These are phyloP conservation scores for Talaromyces sp. DNA, from an alignment of 2,329 filamentous ascomycete genomes.

Conservation along the genomic window DNA sequence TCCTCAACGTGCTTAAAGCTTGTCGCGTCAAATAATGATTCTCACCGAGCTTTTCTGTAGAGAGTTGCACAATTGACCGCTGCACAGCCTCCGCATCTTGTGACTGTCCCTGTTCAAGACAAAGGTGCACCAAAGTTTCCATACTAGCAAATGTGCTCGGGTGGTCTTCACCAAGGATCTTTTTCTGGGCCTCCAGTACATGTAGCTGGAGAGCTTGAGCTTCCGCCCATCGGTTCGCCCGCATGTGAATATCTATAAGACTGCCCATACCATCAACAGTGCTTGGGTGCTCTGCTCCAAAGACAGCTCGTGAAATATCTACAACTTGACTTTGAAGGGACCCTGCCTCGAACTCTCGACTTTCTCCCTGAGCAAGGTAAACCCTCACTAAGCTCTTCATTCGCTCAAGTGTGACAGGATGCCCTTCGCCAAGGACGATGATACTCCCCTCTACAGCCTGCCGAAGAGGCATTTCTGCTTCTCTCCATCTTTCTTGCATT, in stretches of 20 bases:
- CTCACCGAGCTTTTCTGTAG: not conserved
- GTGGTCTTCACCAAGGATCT: not conserved
- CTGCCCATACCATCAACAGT: not conserved
- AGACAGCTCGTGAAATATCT: not conserved
- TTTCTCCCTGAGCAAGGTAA: not conserved
- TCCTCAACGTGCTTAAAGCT: not conserved
- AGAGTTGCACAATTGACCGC: not conserved
- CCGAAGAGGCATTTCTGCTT: not conserved
- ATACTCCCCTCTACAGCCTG: not conserved
- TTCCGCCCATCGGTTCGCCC: not conserved
- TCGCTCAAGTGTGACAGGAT: not conserved
- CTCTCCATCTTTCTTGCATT: not conserved
- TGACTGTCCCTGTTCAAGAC: not conserved
- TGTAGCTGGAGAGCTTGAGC: not conserved
- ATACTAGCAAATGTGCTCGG: not conserved
- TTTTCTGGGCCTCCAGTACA: not conserved
- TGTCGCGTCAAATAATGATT: slow-evolving; percentile 1
- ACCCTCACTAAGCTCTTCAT: not conserved
- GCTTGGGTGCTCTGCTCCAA: not conserved
- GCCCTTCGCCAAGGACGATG: not conserved
- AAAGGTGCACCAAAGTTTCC: not conserved
- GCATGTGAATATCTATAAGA: not conserved
- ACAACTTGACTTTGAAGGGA: not conserved
- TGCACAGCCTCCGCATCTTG: not conserved
- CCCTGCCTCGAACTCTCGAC: not conserved